Conservation (phyloP, 2,329 filamentous ascomycete genomes). For the Neobulgaria alba region DNA sequence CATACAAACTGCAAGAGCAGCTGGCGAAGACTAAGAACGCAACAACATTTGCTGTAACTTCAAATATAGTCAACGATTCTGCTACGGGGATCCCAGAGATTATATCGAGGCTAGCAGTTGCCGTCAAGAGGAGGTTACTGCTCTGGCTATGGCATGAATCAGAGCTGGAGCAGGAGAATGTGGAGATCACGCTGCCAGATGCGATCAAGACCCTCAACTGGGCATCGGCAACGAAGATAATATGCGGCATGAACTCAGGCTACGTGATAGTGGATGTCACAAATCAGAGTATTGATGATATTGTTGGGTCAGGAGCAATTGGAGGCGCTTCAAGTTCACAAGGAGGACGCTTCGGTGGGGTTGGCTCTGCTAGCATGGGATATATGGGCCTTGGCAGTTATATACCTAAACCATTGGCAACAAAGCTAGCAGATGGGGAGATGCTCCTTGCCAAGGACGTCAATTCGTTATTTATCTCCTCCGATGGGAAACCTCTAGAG, state of each 20-base stretch:
- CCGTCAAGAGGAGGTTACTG: constrained; percentile 81
- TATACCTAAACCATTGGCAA: constrained; percentile 82
- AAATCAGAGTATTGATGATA: constrained; percentile 64
- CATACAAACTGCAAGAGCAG: constrained; percentile 72
- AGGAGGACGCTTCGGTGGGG: constrained; percentile 65
- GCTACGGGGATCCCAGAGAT: constrained; percentile 85
- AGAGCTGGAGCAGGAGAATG: constrained; percentile 66
- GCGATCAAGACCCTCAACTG: constrained; percentile 84
- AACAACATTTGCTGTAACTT: constrained; percentile 83
- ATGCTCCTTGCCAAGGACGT: constrained; percentile 95
- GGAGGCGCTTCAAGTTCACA: constrained; percentile 48
- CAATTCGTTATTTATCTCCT: constrained; percentile 85
- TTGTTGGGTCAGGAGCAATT: constrained; percentile 67
- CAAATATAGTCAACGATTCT: constrained; percentile 86
- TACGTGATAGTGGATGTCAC: constrained; percentile 85
- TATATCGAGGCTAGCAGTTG: constrained; percentile 83
- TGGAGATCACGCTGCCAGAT: constrained; percentile 72
- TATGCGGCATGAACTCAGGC: constrained; percentile 84
- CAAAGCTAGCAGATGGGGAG: constrained; percentile 72
- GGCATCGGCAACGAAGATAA: constrained; percentile 77
- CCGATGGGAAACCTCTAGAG: constrained; percentile 70
- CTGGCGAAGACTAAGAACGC: constrained; percentile 80
- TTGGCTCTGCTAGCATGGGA: constrained; percentile 81
- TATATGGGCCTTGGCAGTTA: constrained; percentile 93
- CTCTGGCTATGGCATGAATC: constrained; percentile 96